These are phyloP conservation scores for Passiflora organensis DNA, from an alignment of 345 rosid species.

Conservation along the genomic window DNA sequence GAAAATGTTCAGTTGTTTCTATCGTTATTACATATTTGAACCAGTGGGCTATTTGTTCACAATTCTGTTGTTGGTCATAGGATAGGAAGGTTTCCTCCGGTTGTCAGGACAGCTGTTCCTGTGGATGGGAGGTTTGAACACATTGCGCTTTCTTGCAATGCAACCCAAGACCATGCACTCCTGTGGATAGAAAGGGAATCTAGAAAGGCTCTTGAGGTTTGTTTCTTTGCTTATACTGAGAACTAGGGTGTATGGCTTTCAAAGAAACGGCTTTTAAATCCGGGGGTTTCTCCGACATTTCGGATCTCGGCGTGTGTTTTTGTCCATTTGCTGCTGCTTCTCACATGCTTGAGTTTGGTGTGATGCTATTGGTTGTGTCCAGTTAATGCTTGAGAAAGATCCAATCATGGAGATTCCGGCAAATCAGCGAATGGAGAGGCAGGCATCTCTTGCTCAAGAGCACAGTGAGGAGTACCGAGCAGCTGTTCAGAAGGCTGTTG, in stretches of 20 bases:
- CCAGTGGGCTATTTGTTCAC: not conserved
- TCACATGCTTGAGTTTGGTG: no score
- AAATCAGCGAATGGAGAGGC: constrained; percentile 77
- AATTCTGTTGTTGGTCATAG: constrained; percentile 33
- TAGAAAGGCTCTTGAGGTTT: constrained; percentile 72
- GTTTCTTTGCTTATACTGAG: constrained; percentile 13
- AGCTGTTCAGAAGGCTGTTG: constrained; percentile 67
- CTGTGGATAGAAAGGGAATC: constrained; percentile 90
- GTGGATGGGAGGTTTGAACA: constrained; percentile 97
- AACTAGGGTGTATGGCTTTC: no score
- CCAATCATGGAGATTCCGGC: constrained; percentile 59
- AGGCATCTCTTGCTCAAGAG: constrained; percentile 59
- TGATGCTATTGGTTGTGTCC: constrained; percentile 1
- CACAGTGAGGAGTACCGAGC: constrained; percentile 77
- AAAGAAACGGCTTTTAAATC: no score
- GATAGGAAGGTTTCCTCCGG: constrained; percentile 81
- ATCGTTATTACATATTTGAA: not conserved
- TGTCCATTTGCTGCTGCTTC: no score
- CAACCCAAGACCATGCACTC: constrained; percentile 78
- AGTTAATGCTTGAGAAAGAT: constrained; percentile 84
- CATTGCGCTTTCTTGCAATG: constrained; percentile 80
- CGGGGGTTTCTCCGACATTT: not conserved
- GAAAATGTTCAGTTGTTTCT: no score
- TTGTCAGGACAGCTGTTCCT: constrained; percentile 96
- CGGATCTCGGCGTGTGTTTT: not conserved